Evolutionary conservation across 1,139 yeast genomes (phyloP), one percentile per base, ranked within the genome.

Genomic region (Entelexis sorbosivorans): DNA sequence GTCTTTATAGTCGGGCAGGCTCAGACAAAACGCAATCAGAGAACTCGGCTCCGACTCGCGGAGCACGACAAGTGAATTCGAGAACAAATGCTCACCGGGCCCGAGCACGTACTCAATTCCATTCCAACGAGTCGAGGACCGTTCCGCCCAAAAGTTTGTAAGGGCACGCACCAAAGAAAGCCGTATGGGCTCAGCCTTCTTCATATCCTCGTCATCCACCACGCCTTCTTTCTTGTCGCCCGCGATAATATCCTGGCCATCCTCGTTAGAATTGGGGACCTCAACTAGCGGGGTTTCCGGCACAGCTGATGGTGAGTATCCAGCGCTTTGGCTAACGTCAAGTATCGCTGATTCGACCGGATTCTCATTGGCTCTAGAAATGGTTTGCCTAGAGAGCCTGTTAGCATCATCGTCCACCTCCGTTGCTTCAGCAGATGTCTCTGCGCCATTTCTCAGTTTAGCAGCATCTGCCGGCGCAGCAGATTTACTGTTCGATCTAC

Each of bases 21-120:
- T 83, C 56, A 93, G 70, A 64, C 97, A 89, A 63, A 91, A 89
- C 0, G 98, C 95, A 58, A 91, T 87, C 56, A 93, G 69, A 0
- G 97, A 89, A 63, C 94, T 84, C 8, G 98, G 98, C 65, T 93
- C 99, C 66, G 88, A 96, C 63, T 93, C 99, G 49, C 98, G 73
- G 6, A 91, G 94, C 56, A 93, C 83, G 17, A 93, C 95, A 65
- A 87, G 89, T 7, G 95, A 85, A 63, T 93, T 97, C 10, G 88
- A 88, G 71, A 91, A 91, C 6, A 93, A 79, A 65, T 93, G 98
- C 62, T 93, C 97, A 1, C 82, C 77, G 3, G 64, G 63, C 5
- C 55, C 53, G 47, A 89, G 71, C 0, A 97, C 96, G 65, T 88
- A 89, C 20, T 78, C 82, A 38, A 93, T 69, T 0, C 96, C 95